Percentiles rank a stretch among this genome's conserved stretches.
Evolutionary conservation across 305 asterid species (phyloP).

Genomic region (Petunia hybrid): DNA sequence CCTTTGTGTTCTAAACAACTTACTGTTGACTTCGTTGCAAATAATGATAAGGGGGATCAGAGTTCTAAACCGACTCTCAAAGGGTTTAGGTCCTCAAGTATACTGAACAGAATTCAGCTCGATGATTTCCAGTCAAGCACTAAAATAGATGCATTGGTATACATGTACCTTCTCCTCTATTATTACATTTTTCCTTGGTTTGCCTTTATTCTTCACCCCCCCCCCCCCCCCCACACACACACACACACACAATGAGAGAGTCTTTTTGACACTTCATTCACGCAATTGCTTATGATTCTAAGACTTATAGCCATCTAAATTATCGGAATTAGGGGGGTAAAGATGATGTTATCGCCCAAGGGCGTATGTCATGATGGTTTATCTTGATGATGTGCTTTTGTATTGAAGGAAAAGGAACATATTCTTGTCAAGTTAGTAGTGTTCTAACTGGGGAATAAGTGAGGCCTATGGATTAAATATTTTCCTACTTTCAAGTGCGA

Average conservation of each 20-base stretch:
- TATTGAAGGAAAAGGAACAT: not conserved
- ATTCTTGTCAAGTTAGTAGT: not conserved
- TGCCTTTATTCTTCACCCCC: not conserved
- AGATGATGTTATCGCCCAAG: too few species aligned
- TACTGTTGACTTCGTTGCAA: conserved; percentile 66
- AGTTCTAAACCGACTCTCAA: conserved; percentile 62
- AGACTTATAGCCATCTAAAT: not conserved
- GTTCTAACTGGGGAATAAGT: not conserved
- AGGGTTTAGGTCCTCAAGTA: conserved; percentile 84
- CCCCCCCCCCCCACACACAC: not conserved
- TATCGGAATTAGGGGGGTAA: not conserved
- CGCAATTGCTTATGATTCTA: not conserved
- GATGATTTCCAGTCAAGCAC: conserved; percentile 86
- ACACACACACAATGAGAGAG: too few species aligned
- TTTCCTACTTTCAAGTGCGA: not conserved
- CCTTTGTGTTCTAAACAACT: conserved; percentile 88
- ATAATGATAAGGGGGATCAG: conserved; percentile 53
- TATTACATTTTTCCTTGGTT: not conserved
- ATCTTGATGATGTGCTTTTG: conserved; percentile 12
- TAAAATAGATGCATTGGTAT: conserved; percentile 95
- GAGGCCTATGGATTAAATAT: conserved; percentile 12
- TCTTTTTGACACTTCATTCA: too few species aligned
- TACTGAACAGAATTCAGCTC: conserved; percentile 79
- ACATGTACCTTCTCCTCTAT: not conserved
- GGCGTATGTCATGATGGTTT: not conserved